Conservation (phyloP, 257 asterid genomes). For the Solanum sejunctum region DNA sequence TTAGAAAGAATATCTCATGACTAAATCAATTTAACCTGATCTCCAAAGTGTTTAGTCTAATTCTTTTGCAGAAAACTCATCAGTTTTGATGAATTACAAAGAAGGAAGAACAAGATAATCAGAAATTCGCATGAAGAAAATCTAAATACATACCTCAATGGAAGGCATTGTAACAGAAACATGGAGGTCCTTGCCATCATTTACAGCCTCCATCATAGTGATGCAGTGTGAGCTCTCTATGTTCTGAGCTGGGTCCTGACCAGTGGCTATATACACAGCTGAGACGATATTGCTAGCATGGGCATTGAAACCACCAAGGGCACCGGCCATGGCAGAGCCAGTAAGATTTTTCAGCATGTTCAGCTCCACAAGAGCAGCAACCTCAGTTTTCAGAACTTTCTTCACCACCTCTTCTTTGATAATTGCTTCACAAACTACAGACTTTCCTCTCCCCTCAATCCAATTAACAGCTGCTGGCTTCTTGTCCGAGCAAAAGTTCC, state of each 20-base stretch:
- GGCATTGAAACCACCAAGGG: constrained; percentile 50
- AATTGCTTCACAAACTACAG: constrained; percentile 43
- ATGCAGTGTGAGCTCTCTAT: constrained; percentile 45
- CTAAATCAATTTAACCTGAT: background rate
- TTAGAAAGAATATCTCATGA: background rate
- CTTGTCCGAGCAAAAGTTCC: constrained; percentile 41
- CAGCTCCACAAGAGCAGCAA: constrained; percentile 38
- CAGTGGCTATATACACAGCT: constrained; percentile 37
- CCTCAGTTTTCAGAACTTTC: constrained; percentile 35
- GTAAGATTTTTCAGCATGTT: constrained; percentile 42
- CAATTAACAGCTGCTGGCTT: constrained; percentile 49
- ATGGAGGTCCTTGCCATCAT: constrained; percentile 40
- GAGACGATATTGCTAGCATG: constrained; percentile 43
- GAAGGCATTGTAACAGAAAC: constrained; percentile 47
- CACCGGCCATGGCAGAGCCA: constrained; percentile 44
- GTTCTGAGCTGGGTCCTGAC: constrained; percentile 49
- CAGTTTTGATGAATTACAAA: background rate
- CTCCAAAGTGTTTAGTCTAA: background rate
- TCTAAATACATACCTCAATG: constrained; percentile 24
- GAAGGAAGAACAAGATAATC: background rate
- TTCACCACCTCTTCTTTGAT: constrained; percentile 33
- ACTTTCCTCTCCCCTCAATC: constrained; percentile 48
- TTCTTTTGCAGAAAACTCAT: background rate
- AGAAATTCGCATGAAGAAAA: background rate
- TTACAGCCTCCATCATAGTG: constrained; percentile 43